Base-by-base conservation (phyloP, 2,329 filamentous ascomycete genomes). In the Xylariaceae sp. region DNA sequence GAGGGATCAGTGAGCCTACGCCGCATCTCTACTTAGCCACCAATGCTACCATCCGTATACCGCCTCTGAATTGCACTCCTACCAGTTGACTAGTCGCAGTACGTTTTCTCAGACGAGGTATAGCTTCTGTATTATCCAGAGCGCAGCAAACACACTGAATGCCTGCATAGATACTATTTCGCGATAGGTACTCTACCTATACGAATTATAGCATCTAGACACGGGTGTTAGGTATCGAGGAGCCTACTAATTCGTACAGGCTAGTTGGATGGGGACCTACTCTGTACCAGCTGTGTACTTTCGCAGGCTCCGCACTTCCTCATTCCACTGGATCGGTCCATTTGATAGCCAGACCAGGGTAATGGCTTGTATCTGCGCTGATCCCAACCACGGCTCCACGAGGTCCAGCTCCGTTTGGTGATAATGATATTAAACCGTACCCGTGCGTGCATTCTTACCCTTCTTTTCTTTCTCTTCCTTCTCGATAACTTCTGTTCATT, bases 371-470 rank as follows among this genome's bases (percentile, higher is more conserved):
- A n/a, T n/a, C n/a, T n/a, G n/a, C n/a, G n/a, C n/a, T n/a, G n/a
- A n/a, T n/a, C n/a, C n/a, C n/a, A n/a, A n/a, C n/a, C n/a, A n/a
- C n/a, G n/a, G n/a, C n/a, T n/a, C n/a, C n/a, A n/a, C n/a, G n/a
- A n/a, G n/a, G n/a, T 52, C 40, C 30, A 16, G 30, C 33, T 40
- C 21, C 37, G 21, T 46, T 36, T 23, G 18, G 40, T 29, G n/a
- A 42, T 36, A 35, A 45, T 48, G 46, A 50, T 49, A 51, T 36
- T 49, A 55, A 13, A 43, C 33, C 53, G 29, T 52, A 43, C 48
- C 52, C 36, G 9, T 27, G 32, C 29, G 39, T 36, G 16, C 24
- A 30, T 49, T 24, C 16, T 27, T 30, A 36, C 30, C 4, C n/a
- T 13, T 24, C 16, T 30, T 29, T 30, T 43, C 11, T 30, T 30